A percentile compares a stretch with the other conserved stretches of the same genome.
Evolutionary conservation across 164 flowering plant genomes (phyloP).

Genomic region (Cinnamomum chago): DNA sequence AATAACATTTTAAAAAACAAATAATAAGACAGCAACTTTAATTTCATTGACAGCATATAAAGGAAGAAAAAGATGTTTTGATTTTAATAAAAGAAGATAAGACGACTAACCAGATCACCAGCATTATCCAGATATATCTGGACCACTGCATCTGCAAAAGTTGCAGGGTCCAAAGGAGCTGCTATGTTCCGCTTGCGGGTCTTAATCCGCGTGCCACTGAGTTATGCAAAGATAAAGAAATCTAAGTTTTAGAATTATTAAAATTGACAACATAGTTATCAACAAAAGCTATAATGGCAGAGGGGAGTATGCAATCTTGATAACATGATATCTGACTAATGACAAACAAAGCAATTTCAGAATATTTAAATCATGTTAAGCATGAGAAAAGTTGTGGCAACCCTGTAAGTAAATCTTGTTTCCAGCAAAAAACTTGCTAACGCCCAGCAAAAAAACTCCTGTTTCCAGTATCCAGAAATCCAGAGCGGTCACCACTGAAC

Average conservation of each 20-base stretch:
- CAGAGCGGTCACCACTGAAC: not conserved
- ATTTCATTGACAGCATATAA: too few relatives aligned
- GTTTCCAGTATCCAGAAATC: not conserved
- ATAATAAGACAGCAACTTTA: too few relatives aligned
- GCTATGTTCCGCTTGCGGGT: constrained; percentile 99
- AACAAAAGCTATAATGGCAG: not conserved
- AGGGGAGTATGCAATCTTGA: not conserved
- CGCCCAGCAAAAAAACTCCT: not conserved
- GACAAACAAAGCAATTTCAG: not conserved
- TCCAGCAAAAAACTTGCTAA: not conserved
- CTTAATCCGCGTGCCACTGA: constrained; percentile 99
- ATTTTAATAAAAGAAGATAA: too few relatives aligned
- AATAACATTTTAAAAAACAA: too few relatives aligned
- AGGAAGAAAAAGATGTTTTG: too few relatives aligned
- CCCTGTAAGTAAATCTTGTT: not conserved
- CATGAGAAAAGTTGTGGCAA: not conserved
- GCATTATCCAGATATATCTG: constrained; percentile 99
- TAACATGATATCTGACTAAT: not conserved
- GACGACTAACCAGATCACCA: constrained; percentile 79
- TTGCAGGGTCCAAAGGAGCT: constrained; percentile 99
- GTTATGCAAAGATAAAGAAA: constrained; percentile 9
- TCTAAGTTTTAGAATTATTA: not conserved
- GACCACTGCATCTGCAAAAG: constrained; percentile 99
- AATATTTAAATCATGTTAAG: not conserved
- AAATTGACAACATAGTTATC: not conserved